A percentile compares a stretch with the other conserved stretches of the same genome.
These are phyloP conservation scores for Leersia perrieri DNA, from an alignment of 176 grass and related monocot genomes.

Conservation along the genomic window DNA sequence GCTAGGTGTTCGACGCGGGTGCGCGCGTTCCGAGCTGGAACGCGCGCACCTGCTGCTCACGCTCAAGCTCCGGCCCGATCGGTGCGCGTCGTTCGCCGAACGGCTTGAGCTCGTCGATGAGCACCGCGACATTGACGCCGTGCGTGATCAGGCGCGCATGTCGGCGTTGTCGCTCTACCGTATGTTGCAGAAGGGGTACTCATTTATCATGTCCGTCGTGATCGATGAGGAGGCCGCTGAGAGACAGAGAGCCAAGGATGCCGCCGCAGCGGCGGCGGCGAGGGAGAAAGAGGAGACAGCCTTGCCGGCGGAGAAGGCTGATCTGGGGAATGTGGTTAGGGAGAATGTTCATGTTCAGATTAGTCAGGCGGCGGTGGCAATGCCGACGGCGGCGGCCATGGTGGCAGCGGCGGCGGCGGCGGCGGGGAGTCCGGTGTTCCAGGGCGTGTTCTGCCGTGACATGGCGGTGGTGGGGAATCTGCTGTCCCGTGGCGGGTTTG, in stretches of 20 bases:
- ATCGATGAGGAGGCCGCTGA: slow-evolving; percentile 43
- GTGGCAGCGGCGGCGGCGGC: slow-evolving; percentile 15
- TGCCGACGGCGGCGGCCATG: not conserved
- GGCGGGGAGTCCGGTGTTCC: slow-evolving; percentile 38
- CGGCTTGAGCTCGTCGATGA: slow-evolving; percentile 84
- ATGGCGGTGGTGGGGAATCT: slow-evolving; percentile 69
- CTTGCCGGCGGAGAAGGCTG: not conserved
- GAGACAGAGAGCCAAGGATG: slow-evolving; percentile 54
- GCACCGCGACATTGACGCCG: slow-evolving; percentile 70
- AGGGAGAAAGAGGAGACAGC: not conserved
- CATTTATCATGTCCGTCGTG: slow-evolving; percentile 56
- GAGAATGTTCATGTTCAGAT: not conserved
- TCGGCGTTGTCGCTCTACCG: slow-evolving; percentile 84
- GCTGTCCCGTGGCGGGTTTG: slow-evolving; percentile 47
- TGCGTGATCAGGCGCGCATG: slow-evolving; percentile 92
- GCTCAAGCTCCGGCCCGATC: slow-evolving; percentile 85
- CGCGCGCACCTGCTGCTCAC: slow-evolving; percentile 77
- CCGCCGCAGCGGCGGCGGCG: not conserved
- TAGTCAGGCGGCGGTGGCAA: not conserved
- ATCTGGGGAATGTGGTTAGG: not conserved
- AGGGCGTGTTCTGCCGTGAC: slow-evolving; percentile 92
- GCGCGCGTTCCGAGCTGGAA: slow-evolving; percentile 66
- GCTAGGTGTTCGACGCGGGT: slow-evolving; percentile 53
- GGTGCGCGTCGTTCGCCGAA: slow-evolving; percentile 66
- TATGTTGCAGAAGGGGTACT: slow-evolving; percentile 90